Evolutionary conservation across 2,329 filamentous ascomycete genomes (phyloP), one percentile per base, ranked within the genome.

Genomic region (Karstenula rhodostoma): DNA sequence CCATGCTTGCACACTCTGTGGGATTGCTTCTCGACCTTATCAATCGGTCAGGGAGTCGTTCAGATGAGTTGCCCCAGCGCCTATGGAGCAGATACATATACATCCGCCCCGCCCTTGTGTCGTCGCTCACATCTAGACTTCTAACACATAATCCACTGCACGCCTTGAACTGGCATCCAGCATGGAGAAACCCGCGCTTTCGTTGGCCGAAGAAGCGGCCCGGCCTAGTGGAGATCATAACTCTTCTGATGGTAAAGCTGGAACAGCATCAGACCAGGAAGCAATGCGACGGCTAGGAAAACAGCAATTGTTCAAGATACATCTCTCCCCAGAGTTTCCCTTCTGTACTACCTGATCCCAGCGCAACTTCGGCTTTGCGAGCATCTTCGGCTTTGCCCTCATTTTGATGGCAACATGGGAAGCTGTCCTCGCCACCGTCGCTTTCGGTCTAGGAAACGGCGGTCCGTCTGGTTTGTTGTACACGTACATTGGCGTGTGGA

Each of bases 391-490:
- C 1, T 68, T 69, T 49, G 65, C 59, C 8, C 67, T 61, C 54
- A 56, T 70, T 3, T 56, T 69, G 4, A 33, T 70, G 15, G 63
- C 66, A n/a, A 68, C 57, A 0, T 71, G 67, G 69, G 67, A 71
- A 52, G 52, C 57, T 19, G 60, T 66, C 5, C 43, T 68, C 17
- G 55, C 53, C 17, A 64, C 64, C 15, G 48, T 64, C 3, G 58
- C 63, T 9, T 63, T 65, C 32, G 58, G 61, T 1, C 62, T 75
- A 3, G 52, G 58, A 25, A 68, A 75, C 33, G 71, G 73, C 8
- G 73, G 73, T 1, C 69, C 72, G 3, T 70, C 73, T 17, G 73
- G 73, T 3, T 35, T 73, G 32, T 73, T 75, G 3, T 76, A 70
- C 65, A 65, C 63, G 1, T 74, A 69, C 23, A 44, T 73, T 2